Base-by-base conservation (phyloP, 257 asterid species). In the Thymus quinquecostatus region DNA sequence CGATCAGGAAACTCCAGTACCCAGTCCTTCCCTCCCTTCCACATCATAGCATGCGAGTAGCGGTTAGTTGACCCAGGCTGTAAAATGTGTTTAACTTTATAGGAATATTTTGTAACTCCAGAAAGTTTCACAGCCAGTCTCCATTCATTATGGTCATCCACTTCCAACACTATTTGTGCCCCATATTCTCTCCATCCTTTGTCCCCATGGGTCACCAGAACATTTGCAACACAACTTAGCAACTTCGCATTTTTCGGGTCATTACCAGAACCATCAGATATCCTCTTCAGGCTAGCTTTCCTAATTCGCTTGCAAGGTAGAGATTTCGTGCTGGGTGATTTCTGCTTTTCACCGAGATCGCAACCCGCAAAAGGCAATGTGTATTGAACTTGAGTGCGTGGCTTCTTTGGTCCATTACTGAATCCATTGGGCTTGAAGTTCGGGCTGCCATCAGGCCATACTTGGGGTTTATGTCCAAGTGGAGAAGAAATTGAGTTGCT, bases 1-100 rank as follows among this genome's bases (percentile, higher is more conserved):
- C 98, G 80, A 73, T 94, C 96, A 70, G 92, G 89, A 70, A 94
- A 94, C 86, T 94, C 98, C 74, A 94, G 80, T 28, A 82, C 88
- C 98, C 98, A 94, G 75, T 94, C 97, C 80, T 91, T 94, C 70
- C 97, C 98, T 67, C 97, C 97, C 81, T 87, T 94, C 97, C 98
- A 94, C 92, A 94, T 87, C 97, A 94, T 87, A 79, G 98, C 98
- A 89, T 94, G 96, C 0, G 98, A 82, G 78, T 73, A 91, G 67
- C 97, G 95, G 71, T 94, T 94, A 48, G 96, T 89, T 59, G 98
- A 80, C 74, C 97, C 97, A 64, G 96, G 92, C 80, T 85, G 97
- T 80, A 94, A 79, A 72, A 85, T 76, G 69, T 89, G 89, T 73
- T 80, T 83, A 41, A 91, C 98, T 72, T 87, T 91, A 70, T 77